Evolutionary conservation across 352 stramenopile species (phyloP).

Genomic region (Globisporangium acanthophoron): DNA sequence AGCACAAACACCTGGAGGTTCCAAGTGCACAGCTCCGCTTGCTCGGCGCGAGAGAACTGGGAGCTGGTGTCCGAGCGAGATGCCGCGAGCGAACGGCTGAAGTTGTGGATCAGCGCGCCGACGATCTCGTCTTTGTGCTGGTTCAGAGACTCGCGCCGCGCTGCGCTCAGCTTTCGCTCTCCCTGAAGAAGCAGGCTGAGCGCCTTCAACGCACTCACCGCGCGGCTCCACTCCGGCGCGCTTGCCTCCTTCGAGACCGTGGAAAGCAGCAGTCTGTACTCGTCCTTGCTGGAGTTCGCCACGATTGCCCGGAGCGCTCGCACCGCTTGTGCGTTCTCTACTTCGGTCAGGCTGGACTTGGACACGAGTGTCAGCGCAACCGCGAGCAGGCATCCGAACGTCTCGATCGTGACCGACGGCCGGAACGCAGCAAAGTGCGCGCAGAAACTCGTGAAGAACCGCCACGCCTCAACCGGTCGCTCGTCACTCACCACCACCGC

Average conservation of each 20-base stretch:
- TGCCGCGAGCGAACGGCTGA: constrained; percentile 26
- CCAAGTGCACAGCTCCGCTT: constrained; percentile 29
- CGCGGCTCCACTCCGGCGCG: constrained; percentile 26
- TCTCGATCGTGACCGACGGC: constrained; percentile 39
- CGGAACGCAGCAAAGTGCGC: constrained; percentile 43
- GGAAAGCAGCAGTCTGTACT: constrained; percentile 58
- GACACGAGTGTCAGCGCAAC: constrained; percentile 31
- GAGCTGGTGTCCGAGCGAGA: neutral
- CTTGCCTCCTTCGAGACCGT: constrained; percentile 54
- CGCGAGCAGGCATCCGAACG: constrained; percentile 58
- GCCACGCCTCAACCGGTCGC: constrained; percentile 23
- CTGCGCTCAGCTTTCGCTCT: constrained; percentile 52
- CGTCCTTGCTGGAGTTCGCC: constrained; percentile 56
- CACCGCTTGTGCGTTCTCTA: neutral
- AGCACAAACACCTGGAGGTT: constrained; percentile 60
- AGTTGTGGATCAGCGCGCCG: constrained; percentile 36
- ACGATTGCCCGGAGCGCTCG: constrained; percentile 38
- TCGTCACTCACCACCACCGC: constrained; percentile 25
- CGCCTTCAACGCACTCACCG: constrained; percentile 46
- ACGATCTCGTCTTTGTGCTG: constrained; percentile 50
- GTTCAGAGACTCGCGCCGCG: constrained; percentile 42
- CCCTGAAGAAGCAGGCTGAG: constrained; percentile 49
- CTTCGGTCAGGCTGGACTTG: constrained; percentile 1
- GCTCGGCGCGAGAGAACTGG: neutral
- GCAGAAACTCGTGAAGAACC: constrained; percentile 55